Conservation (phyloP, 768 basidiomycete genomes). For the Lactarius hengduanensis region DNA sequence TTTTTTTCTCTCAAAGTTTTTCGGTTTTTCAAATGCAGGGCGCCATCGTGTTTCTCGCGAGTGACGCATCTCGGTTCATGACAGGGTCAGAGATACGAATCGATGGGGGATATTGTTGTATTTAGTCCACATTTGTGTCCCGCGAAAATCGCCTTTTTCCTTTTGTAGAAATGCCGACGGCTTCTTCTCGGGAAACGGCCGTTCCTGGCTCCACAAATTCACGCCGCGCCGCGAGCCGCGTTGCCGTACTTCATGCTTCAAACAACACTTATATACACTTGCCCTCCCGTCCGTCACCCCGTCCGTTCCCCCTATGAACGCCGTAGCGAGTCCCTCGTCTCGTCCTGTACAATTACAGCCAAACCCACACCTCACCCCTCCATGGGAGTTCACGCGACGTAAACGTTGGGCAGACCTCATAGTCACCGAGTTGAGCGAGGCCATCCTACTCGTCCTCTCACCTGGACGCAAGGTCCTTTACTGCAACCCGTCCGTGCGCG, state of each 20-base stretch:
- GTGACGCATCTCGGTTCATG: slow-evolving; percentile 88
- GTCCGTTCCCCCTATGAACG: slow-evolving; percentile 13
- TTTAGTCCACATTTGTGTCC: slow-evolving; percentile 39
- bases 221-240: slow-evolving; percentile 9
- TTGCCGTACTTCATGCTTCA: not conserved
- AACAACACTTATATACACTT: not conserved
- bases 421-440: slow-evolving; percentile 72
- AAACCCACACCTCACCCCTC: slow-evolving; percentile 24
- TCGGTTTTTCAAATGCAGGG: slow-evolving; percentile 45
- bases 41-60: slow-evolving; percentile 86
- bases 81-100: slow-evolving; percentile 84
- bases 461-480: slow-evolving; percentile 61
- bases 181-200: slow-evolving; percentile 12
- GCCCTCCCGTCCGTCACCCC: not conserved
- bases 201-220: slow-evolving; percentile 22
- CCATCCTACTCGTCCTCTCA: slow-evolving; percentile 66
- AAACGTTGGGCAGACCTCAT: slow-evolving; percentile 86
- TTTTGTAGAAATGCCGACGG: slow-evolving; percentile 19
- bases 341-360: slow-evolving; percentile 12
- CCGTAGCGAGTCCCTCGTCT: slow-evolving; percentile 17
- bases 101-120: slow-evolving; percentile 84
- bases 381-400: slow-evolving; percentile 81
- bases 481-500: slow-evolving; percentile 64
- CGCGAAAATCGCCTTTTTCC: slow-evolving; percentile 21
- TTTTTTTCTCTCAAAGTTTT: not conserved